These are phyloP conservation scores for Salix brachista DNA, from an alignment of 345 rosid genomes.

Conservation along the genomic window DNA sequence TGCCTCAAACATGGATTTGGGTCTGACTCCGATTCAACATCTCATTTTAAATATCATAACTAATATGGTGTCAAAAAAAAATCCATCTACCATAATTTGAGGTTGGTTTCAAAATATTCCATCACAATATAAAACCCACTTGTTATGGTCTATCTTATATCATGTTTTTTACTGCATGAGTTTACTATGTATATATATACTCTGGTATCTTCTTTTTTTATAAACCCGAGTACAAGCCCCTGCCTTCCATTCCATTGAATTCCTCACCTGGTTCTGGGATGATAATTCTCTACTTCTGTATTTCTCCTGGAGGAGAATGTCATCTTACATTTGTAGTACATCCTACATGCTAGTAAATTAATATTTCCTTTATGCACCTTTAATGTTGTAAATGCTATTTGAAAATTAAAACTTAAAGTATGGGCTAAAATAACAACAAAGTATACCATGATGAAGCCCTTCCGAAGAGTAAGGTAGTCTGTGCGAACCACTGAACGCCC, in stretches of 20 bases:
- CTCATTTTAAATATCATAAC: too few relatives aligned
- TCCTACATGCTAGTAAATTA: background rate
- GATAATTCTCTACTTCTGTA: background rate
- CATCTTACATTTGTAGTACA: background rate
- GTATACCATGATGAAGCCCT: constrained; percentile 76
- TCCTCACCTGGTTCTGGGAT: background rate
- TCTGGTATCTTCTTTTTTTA: background rate
- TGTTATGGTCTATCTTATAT: too few relatives aligned
- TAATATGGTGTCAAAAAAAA: too few relatives aligned
- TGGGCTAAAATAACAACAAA: constrained; percentile 6
- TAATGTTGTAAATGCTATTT: background rate
- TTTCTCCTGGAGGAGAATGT: background rate
- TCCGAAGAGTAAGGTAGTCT: constrained; percentile 84
- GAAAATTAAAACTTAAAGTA: background rate
- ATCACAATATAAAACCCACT: too few relatives aligned
- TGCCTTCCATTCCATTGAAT: background rate
- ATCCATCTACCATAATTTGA: too few relatives aligned
- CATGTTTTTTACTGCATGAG: too few relatives aligned
- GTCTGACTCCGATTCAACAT: too few relatives aligned
- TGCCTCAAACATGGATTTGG: too few relatives aligned
- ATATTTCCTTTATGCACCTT: background rate
- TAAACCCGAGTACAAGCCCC: background rate
- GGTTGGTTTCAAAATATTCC: too few relatives aligned
- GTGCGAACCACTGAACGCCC: constrained; percentile 79
- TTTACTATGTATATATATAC: too few relatives aligned